Percentiles rank a stretch among this genome's conserved stretches.
phyloP scores from a whole-genome alignment of 345 rosid genomes.

The Hibiscus mutabilis region DNA sequence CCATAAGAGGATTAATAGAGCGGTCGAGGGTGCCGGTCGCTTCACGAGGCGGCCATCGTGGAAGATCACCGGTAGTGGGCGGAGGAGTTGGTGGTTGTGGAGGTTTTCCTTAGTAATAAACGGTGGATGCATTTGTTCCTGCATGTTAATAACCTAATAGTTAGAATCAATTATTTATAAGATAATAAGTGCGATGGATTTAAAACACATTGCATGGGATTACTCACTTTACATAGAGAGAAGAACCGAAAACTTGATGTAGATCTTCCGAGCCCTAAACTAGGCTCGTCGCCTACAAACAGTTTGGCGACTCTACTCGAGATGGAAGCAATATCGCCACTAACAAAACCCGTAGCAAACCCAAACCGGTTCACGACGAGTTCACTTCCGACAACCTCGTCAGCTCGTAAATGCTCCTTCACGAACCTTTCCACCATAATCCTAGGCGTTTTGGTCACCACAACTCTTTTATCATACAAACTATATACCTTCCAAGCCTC shows the following conservation, averaged over 20 bases:
- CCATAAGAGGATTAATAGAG: constrained; percentile 72
- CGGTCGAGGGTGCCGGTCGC: constrained; percentile 65
- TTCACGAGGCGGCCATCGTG: constrained; percentile 89
- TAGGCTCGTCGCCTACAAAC: constrained; percentile 46
- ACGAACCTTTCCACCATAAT: constrained; percentile 74
- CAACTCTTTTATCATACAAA: constrained; percentile 47
- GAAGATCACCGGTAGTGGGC: constrained; percentile 74
- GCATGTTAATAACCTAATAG: constrained; percentile 7
- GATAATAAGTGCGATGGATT: not conserved
- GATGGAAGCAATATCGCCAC: constrained; percentile 20
- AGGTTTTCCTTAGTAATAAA: constrained; percentile 17
- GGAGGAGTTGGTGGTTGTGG: constrained; percentile 25
- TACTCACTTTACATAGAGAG: constrained; percentile 58
- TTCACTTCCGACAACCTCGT: constrained; percentile 71
- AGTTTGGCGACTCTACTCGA: constrained; percentile 29
- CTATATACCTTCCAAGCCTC: constrained; percentile 72
- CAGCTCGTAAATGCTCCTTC: constrained; percentile 69
- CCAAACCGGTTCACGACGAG: constrained; percentile 58
- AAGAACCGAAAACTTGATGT: constrained; percentile 31
- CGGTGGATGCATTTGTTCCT: constrained; percentile 64
- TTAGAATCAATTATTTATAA: not conserved
- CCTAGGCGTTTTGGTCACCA: constrained; percentile 67
- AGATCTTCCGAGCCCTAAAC: constrained; percentile 42
- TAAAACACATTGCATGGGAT: not conserved
- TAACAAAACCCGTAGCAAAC: constrained; percentile 52